phyloP scores from a whole-genome alignment of 129 eudicot species.

The Rutidosis leptorrhynchoides region DNA sequence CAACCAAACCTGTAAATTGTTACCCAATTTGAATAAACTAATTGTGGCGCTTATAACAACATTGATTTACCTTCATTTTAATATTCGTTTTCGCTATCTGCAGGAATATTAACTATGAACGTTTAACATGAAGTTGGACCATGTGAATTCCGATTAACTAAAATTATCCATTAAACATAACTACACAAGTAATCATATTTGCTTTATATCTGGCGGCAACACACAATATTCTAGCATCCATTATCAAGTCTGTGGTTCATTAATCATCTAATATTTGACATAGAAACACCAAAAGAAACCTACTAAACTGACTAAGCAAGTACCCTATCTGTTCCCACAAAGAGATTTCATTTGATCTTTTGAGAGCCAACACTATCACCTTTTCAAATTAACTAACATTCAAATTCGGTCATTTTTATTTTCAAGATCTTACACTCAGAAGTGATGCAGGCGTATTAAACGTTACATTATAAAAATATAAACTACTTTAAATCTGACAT shows the following conservation, averaged over 20 bases:
- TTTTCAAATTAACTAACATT: not conserved
- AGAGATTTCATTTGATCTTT: not conserved
- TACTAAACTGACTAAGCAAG: conserved; percentile 10
- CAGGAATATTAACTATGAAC: not conserved
- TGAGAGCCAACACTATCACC: conserved; percentile 1
- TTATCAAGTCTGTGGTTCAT: not conserved
- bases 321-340: conserved; percentile 14
- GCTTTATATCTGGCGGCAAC: not conserved
- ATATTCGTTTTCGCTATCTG: not conserved
- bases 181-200: not conserved
- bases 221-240: not conserved
- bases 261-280: not conserved
- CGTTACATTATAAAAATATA: not conserved
- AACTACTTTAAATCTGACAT: not conserved
- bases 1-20: not conserved
- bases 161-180: not conserved
- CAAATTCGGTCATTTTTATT: not conserved
- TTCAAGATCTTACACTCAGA: not conserved
- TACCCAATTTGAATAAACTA: not conserved
- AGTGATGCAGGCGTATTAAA: not conserved
- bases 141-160: no score
- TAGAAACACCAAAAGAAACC: conserved; percentile 17
- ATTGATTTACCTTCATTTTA: not conserved
- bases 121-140: not conserved
- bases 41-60: not conserved